Percentiles rank a stretch among this genome's conserved stretches.
phyloP scores from a whole-genome alignment of 2,329 filamentous ascomycete species.

The Penicillium paneum region DNA sequence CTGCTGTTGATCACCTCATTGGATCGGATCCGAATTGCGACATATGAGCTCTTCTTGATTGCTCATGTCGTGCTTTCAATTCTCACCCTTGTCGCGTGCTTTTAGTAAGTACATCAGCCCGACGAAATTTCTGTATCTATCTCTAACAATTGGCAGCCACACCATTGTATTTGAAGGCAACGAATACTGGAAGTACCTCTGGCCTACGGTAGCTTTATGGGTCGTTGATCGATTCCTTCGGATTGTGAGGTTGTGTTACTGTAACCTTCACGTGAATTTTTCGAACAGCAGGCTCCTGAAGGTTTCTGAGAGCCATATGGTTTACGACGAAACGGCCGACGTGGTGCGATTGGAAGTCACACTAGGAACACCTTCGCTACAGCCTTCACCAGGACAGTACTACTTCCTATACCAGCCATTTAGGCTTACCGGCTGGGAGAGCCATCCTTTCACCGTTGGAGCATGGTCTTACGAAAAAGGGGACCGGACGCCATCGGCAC shows the following conservation, averaged over 20 bases:
- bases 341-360: slow-evolving; percentile 49
- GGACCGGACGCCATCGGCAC: not conserved
- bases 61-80: slow-evolving; percentile 40
- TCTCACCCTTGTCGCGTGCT: slow-evolving; percentile 46
- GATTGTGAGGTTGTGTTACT: slow-evolving; percentile 42
- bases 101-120: slow-evolving; percentile 39
- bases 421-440: slow-evolving; percentile 48
- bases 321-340: slow-evolving; percentile 45
- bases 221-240: slow-evolving; percentile 47
- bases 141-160: slow-evolving; percentile 36
- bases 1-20: slow-evolving; percentile 45
- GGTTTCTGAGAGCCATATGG: slow-evolving; percentile 39
- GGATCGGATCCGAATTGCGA: slow-evolving; percentile 44
- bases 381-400: slow-evolving; percentile 47
- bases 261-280: slow-evolving; percentile 41
- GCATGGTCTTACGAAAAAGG: slow-evolving; percentile 25
- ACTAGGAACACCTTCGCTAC: slow-evolving; percentile 32
- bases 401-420: slow-evolving; percentile 51
- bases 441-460: slow-evolving; percentile 51
- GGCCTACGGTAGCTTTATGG: slow-evolving; percentile 51
- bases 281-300: slow-evolving; percentile 18
- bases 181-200: slow-evolving; percentile 52
- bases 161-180: slow-evolving; percentile 47
- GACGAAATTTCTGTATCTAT: too few relatives aligned
- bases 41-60: slow-evolving; percentile 46